phyloP scores from a whole-genome alignment of 768 basidiomycete genomes.

The Cyclocybe cylindracea region DNA sequence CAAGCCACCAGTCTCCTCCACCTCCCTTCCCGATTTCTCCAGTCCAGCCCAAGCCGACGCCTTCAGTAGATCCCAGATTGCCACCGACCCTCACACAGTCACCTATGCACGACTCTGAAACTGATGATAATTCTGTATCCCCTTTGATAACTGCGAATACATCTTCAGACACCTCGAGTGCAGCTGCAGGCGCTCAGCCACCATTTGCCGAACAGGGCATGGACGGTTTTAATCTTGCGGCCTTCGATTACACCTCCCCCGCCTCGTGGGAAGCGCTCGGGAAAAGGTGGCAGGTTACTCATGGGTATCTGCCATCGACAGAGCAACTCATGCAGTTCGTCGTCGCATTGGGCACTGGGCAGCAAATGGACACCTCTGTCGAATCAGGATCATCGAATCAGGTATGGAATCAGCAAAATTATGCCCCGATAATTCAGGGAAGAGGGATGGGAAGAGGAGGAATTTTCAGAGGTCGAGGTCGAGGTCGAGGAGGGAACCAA shows the following conservation, averaged over 20 bases:
- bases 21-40: slow-evolving; percentile 17
- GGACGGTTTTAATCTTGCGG: slow-evolving; percentile 66
- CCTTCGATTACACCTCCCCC: slow-evolving; percentile 75
- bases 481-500: slow-evolving; percentile 38
- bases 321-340: slow-evolving; percentile 80
- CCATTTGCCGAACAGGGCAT: slow-evolving; percentile 45
- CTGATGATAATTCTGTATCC: slow-evolving; percentile 42
- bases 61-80: slow-evolving; percentile 15
- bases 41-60: slow-evolving; percentile 21
- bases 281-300: slow-evolving; percentile 71
- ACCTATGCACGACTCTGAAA: slow-evolving; percentile 45
- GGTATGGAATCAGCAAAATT: background rate
- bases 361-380: slow-evolving; percentile 4
- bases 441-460: slow-evolving; percentile 36
- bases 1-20: slow-evolving; percentile 23
- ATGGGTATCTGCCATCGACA: slow-evolving; percentile 69
- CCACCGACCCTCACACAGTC: slow-evolving; percentile 29
- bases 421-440: slow-evolving; percentile 22
- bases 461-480: slow-evolving; percentile 37
- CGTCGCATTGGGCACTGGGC: slow-evolving; percentile 36
- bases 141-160: slow-evolving; percentile 60
- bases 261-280: slow-evolving; percentile 81
- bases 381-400: background rate
- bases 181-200: slow-evolving; percentile 36
- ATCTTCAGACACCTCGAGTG: slow-evolving; percentile 50